These are phyloP conservation scores for Brasilioporus rufonigricans DNA, from an alignment of 768 basidiomycete genomes.

Conservation along the genomic window DNA sequence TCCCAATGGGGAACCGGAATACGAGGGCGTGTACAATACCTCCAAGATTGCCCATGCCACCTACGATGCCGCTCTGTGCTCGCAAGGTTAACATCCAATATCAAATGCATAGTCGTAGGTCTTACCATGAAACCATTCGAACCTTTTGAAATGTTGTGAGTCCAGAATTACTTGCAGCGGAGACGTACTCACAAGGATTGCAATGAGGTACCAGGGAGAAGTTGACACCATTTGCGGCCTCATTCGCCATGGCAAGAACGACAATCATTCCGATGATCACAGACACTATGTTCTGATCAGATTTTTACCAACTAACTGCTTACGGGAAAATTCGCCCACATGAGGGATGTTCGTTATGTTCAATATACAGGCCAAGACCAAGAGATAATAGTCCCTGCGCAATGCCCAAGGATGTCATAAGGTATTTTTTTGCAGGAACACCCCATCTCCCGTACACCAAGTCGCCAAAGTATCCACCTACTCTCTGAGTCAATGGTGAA, in stretches of 20 bases:
- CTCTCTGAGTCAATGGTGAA: background rate
- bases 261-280: background rate
- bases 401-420: background rate
- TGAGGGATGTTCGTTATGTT: slow-evolving; percentile 18
- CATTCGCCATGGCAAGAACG: background rate
- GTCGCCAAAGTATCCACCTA: slow-evolving; percentile 5
- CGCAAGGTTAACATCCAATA: background rate
- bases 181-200: background rate
- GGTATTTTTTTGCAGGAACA: slow-evolving; percentile 3
- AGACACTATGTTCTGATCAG: background rate
- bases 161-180: background rate
- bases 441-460: slow-evolving; percentile 4
- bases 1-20: slow-evolving; percentile 3
- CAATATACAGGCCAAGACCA: slow-evolving; percentile 40
- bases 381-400: slow-evolving; percentile 1
- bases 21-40: slow-evolving; percentile 49
- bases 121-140: slow-evolving; percentile 27
- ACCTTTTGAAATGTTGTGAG: background rate
- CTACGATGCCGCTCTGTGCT: slow-evolving; percentile 36
- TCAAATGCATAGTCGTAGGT: background rate
- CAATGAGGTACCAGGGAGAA: slow-evolving; percentile 6
- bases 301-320: background rate
- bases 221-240: background rate
- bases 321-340: slow-evolving; percentile 7
- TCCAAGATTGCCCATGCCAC: slow-evolving; percentile 41